These are phyloP conservation scores for Cercophora sp. DNA, from an alignment of 495 filamentous ascomycete genomes.

Conservation along the genomic window DNA sequence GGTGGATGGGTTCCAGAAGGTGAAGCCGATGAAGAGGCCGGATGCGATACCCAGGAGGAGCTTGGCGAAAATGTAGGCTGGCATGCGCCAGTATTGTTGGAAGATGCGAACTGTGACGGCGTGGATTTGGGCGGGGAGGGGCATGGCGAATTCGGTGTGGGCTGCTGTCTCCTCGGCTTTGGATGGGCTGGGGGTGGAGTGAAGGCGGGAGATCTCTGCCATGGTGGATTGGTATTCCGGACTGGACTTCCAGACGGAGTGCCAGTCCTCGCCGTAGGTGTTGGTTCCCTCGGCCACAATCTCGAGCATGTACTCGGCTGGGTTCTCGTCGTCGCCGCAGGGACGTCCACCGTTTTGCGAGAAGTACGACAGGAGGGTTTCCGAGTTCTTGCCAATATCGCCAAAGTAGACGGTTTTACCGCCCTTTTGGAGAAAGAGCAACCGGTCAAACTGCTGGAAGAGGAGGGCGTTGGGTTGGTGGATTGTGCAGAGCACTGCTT, in stretches of 20 bases:
- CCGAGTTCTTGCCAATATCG: conserved; percentile 42
- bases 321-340: conserved; percentile 63
- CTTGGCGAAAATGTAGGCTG: conserved; percentile 67
- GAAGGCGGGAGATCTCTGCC: conserved; percentile 36
- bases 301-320: conserved; percentile 88
- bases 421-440: conserved; percentile 62
- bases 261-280: conserved; percentile 67
- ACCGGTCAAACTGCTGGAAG: conserved; percentile 70
- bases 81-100: conserved; percentile 74
- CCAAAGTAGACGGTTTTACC: conserved; percentile 70
- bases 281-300: conserved; percentile 62
- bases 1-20: conserved; percentile 61
- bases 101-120: conserved; percentile 57
- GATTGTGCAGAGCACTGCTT: conserved; percentile 71
- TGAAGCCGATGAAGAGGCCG: conserved; percentile 70
- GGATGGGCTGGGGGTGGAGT: neutral
- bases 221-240: conserved; percentile 56
- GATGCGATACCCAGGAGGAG: conserved; percentile 33
- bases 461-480: conserved; percentile 71
- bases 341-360: conserved; percentile 67
- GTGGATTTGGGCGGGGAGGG: conserved; percentile 37
- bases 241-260: conserved; percentile 67
- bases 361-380: conserved; percentile 37
- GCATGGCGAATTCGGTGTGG: conserved; percentile 28
- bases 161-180: neutral